Conservation (phyloP, 768 basidiomycete genomes). For the Albatrellus ellisii region DNA sequence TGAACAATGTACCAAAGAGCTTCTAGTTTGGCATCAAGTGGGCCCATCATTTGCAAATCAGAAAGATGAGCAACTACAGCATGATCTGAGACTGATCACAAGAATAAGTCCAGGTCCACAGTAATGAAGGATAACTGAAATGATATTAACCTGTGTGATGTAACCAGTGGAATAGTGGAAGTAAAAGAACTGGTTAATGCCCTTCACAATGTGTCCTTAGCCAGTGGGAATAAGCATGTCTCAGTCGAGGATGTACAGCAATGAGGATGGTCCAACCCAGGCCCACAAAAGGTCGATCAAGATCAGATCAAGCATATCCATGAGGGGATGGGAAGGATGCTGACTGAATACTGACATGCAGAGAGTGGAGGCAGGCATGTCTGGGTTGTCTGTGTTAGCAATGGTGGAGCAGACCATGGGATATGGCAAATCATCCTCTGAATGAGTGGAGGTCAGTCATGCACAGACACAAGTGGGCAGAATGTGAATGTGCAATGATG, state of each 20-base stretch:
- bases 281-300: too few relatives aligned
- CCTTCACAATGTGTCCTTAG: slow-evolving; percentile 16
- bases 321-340: slow-evolving; percentile 65
- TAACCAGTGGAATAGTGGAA: slow-evolving; percentile 28
- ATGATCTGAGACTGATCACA: slow-evolving; percentile 30
- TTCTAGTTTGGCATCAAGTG: slow-evolving; percentile 36
- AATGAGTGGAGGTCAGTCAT: too few relatives aligned
- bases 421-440: slow-evolving; percentile 37
- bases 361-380: slow-evolving; percentile 23
- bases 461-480: too few relatives aligned
- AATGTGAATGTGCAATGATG: too few relatives aligned
- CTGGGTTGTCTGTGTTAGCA: slow-evolving; percentile 31
- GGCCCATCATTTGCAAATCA: slow-evolving; percentile 57
- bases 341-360: slow-evolving; percentile 33
- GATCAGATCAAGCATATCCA: slow-evolving; percentile 59
- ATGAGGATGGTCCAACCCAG: neutral
- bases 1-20: slow-evolving; percentile 45
- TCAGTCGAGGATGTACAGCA: neutral
- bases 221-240: slow-evolving; percentile 1
- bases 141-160: neutral
- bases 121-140: too few relatives aligned
- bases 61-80: slow-evolving; percentile 57
- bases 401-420: slow-evolving; percentile 37
- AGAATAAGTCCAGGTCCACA: slow-evolving; percentile 1
- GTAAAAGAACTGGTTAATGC: slow-evolving; percentile 37